phyloP scores from a whole-genome alignment of 148 eudicot genomes.

The Simmondsia chinensis region DNA sequence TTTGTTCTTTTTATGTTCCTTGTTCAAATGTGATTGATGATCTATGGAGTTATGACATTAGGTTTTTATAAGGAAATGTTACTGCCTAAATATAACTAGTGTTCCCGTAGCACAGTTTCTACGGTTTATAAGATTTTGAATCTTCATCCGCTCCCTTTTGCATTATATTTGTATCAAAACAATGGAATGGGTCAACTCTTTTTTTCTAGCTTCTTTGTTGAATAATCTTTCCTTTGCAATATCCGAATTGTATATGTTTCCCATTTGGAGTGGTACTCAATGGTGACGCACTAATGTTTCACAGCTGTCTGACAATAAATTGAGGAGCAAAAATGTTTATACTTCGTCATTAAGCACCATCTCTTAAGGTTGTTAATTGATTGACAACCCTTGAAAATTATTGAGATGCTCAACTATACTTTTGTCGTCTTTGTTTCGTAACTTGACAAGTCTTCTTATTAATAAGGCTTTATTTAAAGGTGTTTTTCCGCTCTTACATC shows the following conservation, averaged over 20 bases:
- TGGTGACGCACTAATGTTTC: background rate
- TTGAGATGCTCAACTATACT: constrained; percentile 7
- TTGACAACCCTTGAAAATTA: constrained; percentile 5
- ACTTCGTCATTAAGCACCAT: background rate
- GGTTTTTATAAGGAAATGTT: too few relatives aligned
- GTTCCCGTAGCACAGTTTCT: too few relatives aligned
- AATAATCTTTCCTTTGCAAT: background rate
- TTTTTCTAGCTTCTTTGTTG: constrained; percentile 1
- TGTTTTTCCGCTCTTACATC: background rate
- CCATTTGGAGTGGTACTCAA: background rate
- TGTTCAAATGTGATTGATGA: too few relatives aligned
- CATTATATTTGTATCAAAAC: background rate
- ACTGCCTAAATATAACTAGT: too few relatives aligned
- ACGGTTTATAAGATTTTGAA: too few relatives aligned
- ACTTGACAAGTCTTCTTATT: background rate
- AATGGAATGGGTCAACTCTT: background rate
- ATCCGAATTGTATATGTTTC: background rate
- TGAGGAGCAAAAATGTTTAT: constrained; percentile 2
- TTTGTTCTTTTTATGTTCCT: too few relatives aligned
- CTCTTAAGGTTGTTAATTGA: background rate
- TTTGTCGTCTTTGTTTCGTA: constrained; percentile 1
- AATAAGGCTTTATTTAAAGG: background rate
- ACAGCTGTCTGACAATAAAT: background rate
- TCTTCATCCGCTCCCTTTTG: too few relatives aligned
- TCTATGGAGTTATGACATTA: too few relatives aligned